Base-by-base conservation (phyloP, 495 filamentous ascomycete genomes). In the Daldinia loculata region DNA sequence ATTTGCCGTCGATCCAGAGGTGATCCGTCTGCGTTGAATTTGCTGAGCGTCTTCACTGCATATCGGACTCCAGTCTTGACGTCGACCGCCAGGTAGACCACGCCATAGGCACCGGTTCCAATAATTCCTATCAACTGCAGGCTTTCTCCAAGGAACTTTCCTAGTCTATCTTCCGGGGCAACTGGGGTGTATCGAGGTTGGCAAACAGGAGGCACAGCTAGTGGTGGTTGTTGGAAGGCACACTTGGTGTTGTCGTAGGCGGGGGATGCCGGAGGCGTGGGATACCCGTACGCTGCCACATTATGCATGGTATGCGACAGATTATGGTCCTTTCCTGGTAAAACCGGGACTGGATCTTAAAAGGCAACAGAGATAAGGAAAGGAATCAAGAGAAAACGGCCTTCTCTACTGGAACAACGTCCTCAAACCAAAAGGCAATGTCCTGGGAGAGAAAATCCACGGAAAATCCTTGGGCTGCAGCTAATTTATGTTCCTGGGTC, bases 1-100 rank as follows among this genome's bases (percentile, higher is more conserved):
- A 89, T 84, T 77, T 98, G 94, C 69, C 96, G 87, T 68, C 87
- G 85, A 81, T 98, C 94, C 84, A 98, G 83, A 52, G 93, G 93
- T 62, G 88, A 84, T 67, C 85, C 86, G 77, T 87, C 83, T 63
- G 83, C 72, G 77, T 87, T 87, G 77, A 84, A 84, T 81, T 98
- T 98, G 88, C 93, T 94, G 79, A 99, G 86, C 39, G 93, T 94
- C 83, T 99, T 99, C 77, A 99, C 95, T 60, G 95, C 96, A 83
- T 96, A 99, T 63, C 87, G 88, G 36, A 88, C 86, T 74, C 90
- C 86, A 65, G 92, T 95, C 72, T 91, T 89, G 58, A 94, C 88
- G 82, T 98, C 95, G 81, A 94, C 83, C 71, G 95, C 95, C 38
- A 91, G 92, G 82, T 99, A 98, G 14, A 99, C 96, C 27, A 98